Evolutionary conservation across 805 yeast species (phyloP), one percentile per base, ranked within the genome.

Genomic region (Danielia oregonensis): DNA sequence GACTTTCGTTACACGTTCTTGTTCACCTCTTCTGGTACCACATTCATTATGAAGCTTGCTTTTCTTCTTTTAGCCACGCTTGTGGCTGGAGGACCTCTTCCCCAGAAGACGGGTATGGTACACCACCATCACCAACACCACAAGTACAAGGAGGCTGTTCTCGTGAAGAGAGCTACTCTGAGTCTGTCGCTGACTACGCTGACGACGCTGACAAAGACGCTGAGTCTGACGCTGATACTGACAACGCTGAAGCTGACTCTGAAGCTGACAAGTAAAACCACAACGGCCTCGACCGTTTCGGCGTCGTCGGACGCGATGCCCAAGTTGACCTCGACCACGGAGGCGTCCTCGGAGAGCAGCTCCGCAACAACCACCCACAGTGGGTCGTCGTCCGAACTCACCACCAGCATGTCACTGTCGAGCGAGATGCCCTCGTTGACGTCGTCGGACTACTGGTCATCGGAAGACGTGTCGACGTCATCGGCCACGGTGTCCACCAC

Each of bases 401-500:
- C 42, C 14, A 30, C 37, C 27, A 10, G 6, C 9, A 9, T 9
- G 9, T 9, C 17, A 21, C 15, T 39, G 5, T 16, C 30, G 16
- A 26, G 26, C 19, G 17, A 27, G 14, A 45, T 44, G 33, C 47
- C 50, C 22, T 36, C 42, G 28, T 35, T 36, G 6, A 51, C 56
- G 22, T 47, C 59, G 10, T 7, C 9, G 9, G n/a, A n/a, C n/a
- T n/a, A n/a, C n/a, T n/a, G n/a, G n/a, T n/a, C n/a, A n/a, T n/a
- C n/a, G n/a, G n/a, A n/a, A n/a, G n/a, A n/a, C n/a, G n/a, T n/a
- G n/a, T n/a, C n/a, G n/a, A n/a, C n/a, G 26, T 32, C 41, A 2
- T 12, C 37, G 4, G 4, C 25, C 4, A n/a, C 37, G 10, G 26
- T 41, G 7, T 16, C 37, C 4, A 11, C 31, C 14, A 17, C 29